Percentiles rank a stretch among this genome's conserved stretches.
Evolutionary conservation across 2,329 filamentous ascomycete species (phyloP).

Genomic region (Malbranchea cinnamomea): DNA sequence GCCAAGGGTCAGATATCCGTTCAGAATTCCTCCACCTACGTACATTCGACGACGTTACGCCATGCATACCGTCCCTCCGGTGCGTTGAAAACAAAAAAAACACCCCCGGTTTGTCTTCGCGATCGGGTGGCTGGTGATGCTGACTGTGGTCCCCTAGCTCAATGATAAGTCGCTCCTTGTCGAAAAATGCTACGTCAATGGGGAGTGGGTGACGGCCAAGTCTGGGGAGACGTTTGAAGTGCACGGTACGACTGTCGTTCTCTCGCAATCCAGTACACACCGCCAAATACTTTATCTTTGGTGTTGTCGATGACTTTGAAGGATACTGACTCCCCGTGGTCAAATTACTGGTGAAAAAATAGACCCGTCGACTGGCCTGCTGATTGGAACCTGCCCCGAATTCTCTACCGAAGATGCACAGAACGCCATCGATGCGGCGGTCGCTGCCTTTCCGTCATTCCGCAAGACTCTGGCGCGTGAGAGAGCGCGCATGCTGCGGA

Average conservation of each 20-base stretch:
- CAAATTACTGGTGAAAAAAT: conserved; percentile 3
- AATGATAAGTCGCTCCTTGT: conserved; percentile 73
- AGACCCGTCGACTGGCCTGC: conserved; percentile 71
- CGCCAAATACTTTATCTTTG: background rate
- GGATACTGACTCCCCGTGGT: too few relatives aligned
- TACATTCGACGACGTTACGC: conserved; percentile 25
- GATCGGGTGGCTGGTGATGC: conserved; percentile 1
- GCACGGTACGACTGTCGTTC: conserved; percentile 35
- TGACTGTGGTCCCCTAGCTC: conserved; percentile 36
- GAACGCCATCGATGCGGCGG: conserved; percentile 69
- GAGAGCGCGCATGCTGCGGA: conserved; percentile 45
- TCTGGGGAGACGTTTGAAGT: conserved; percentile 90
- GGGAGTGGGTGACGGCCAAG: conserved; percentile 73
- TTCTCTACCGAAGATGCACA: conserved; percentile 66
- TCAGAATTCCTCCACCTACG: conserved; percentile 18
- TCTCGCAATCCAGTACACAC: conserved; percentile 13
- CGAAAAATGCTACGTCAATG: conserved; percentile 74
- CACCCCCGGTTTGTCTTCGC: background rate
- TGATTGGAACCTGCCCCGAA: conserved; percentile 70
- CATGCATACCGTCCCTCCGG: conserved; percentile 28
- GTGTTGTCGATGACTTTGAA: background rate
- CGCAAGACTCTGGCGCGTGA: conserved; percentile 46
- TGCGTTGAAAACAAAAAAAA: conserved; percentile 13
- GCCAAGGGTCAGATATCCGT: conserved; percentile 22
- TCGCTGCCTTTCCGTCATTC: conserved; percentile 50